A percentile compares a stretch with the other conserved stretches of the same genome.
Evolutionary conservation across 2,329 filamentous ascomycete species (phyloP).

Genomic region (Colletotrichum cordylinicola): DNA sequence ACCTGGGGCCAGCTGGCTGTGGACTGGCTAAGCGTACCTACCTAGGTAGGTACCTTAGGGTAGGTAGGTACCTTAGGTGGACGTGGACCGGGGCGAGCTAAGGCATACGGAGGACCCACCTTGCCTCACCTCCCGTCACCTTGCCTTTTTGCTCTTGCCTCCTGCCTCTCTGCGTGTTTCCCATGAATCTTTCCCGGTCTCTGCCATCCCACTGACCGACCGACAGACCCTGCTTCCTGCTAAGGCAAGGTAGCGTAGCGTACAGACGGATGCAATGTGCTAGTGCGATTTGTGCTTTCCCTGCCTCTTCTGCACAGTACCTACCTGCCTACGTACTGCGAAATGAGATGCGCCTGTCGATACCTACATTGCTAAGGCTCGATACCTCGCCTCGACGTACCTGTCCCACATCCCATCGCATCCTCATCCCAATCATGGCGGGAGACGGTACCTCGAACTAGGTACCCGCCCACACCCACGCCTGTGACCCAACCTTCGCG

Average conservation of each 20-base stretch:
- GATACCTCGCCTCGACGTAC: neutral
- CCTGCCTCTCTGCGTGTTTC: neutral
- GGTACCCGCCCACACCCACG: conserved; percentile 14
- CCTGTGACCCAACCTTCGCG: neutral
- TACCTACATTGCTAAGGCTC: neutral
- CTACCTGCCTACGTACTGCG: neutral
- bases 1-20: neutral
- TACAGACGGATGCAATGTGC: neutral
- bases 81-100: neutral
- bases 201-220: neutral
- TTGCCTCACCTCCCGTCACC: neutral
- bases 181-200: neutral
- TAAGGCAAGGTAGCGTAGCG: neutral
- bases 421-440: neutral
- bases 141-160: neutral
- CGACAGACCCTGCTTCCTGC: conserved; percentile 2
- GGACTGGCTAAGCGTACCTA: neutral
- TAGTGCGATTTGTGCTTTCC: neutral
- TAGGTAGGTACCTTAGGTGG: neutral
- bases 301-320: neutral
- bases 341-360: neutral
- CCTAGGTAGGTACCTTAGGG: neutral
- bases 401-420: neutral
- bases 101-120: neutral
- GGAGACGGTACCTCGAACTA: conserved; percentile 1